Percentiles rank a stretch among this genome's conserved stretches.
Evolutionary conservation across 2,329 filamentous ascomycete species (phyloP).

Genomic region (Aspergillus melleus): DNA sequence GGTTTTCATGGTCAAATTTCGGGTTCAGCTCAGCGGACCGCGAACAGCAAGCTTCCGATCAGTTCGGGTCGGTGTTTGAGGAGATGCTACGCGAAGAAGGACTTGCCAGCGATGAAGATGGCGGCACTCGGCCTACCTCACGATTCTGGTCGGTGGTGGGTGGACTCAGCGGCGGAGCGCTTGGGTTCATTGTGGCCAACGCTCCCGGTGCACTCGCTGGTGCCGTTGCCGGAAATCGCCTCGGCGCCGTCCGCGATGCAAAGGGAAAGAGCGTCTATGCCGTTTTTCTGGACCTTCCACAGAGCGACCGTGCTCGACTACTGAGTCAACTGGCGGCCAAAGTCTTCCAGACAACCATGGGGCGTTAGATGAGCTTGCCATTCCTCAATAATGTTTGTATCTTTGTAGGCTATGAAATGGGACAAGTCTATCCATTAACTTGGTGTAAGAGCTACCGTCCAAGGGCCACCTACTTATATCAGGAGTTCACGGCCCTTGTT

Average conservation of each 20-base stretch:
- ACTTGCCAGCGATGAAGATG: constrained; percentile 66
- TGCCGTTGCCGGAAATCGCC: constrained; percentile 84
- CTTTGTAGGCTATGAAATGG: too few relatives aligned
- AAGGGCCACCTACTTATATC: too few relatives aligned
- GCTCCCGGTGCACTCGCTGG: constrained; percentile 86
- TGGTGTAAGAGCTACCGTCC: too few relatives aligned
- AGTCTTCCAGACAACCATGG: constrained; percentile 62
- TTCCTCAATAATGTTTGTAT: background rate
- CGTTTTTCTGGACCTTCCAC: constrained; percentile 84
- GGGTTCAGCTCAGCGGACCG: constrained; percentile 52
- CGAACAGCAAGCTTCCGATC: constrained; percentile 57
- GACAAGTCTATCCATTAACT: too few relatives aligned
- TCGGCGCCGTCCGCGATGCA: constrained; percentile 86
- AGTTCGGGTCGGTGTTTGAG: constrained; percentile 87
- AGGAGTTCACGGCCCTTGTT: too few relatives aligned
- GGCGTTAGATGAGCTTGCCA: constrained; percentile 16
- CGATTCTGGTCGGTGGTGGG: constrained; percentile 88
- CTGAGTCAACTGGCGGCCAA: constrained; percentile 81
- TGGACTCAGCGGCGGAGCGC: constrained; percentile 79
- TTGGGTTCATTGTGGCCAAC: constrained; percentile 95
- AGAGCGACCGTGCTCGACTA: constrained; percentile 75
- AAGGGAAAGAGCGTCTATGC: constrained; percentile 93
- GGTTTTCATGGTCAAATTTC: constrained; percentile 77
- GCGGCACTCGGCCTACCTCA: constrained; percentile 53
- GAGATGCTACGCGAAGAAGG: constrained; percentile 87